These are phyloP conservation scores for Ustilago trichophora DNA, from an alignment of 1,284 basidiomycete species.

Conservation along the genomic window DNA sequence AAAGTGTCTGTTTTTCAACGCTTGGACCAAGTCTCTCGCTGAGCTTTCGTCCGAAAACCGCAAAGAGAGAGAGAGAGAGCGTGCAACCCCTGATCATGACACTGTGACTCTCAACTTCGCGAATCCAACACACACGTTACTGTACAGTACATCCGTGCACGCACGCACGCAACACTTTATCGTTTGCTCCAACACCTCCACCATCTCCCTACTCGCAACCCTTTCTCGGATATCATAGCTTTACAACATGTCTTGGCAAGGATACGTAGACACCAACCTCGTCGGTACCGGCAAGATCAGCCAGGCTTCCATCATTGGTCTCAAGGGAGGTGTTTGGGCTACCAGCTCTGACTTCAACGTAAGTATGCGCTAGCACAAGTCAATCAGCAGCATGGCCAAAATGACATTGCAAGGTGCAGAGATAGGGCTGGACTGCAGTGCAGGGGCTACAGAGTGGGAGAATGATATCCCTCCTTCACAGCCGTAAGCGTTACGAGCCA, in stretches of 20 bases:
- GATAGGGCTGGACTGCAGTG: no score
- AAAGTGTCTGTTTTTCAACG: not conserved
- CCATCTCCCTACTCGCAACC: not conserved
- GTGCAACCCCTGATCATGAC: conserved; percentile 5
- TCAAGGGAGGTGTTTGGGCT: conserved; percentile 88
- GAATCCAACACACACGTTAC: conserved; percentile 8
- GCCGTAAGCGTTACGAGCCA: no score
- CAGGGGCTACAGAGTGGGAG: no score
- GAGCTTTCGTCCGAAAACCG: conserved; percentile 10
- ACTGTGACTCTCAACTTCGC: not conserved
- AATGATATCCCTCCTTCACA: no score
- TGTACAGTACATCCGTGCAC: no score
- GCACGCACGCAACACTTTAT: conserved; percentile 7
- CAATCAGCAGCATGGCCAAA: no score
- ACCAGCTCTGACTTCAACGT: conserved; percentile 78
- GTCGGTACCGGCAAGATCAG: conserved; percentile 79
- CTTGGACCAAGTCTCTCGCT: conserved; percentile 5
- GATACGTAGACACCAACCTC: conserved; percentile 87
- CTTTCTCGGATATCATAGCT: not conserved
- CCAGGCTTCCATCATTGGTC: conserved; percentile 85
- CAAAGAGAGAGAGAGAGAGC: not conserved
- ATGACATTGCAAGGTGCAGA: no score
- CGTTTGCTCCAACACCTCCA: not conserved
- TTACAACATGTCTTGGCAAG: conserved; percentile 69
- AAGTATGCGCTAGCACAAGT: no score